phyloP scores from a whole-genome alignment of 2,329 filamentous ascomycete species.

The Triangularia verruculosa region DNA sequence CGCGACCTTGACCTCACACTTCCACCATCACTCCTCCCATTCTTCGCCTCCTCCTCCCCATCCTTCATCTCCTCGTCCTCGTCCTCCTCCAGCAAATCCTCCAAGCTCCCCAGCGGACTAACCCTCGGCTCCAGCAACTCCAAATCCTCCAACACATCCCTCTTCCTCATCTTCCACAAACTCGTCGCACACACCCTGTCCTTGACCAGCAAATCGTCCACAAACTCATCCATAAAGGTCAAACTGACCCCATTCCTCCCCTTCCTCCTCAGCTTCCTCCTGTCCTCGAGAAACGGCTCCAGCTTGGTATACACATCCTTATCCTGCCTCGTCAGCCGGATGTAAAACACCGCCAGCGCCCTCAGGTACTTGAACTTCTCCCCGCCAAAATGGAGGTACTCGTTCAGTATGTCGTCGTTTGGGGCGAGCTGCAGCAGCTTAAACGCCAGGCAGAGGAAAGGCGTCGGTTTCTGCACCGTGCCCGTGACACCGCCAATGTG shows the following conservation, averaged over 20 bases:
- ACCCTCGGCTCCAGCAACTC: conserved; percentile 82
- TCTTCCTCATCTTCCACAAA: conserved; percentile 83
- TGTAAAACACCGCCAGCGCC: conserved; percentile 86
- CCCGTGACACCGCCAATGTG: conserved; percentile 90
- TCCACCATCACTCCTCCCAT: conserved; percentile 22
- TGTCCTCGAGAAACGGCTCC: conserved; percentile 80
- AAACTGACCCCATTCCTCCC: conserved; percentile 71
- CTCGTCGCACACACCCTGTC: conserved; percentile 89
- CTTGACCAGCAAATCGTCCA: conserved; percentile 86
- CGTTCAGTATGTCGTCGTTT: conserved; percentile 70
- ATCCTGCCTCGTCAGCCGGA: conserved; percentile 80
- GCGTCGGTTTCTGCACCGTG: conserved; percentile 77
- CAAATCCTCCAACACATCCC: conserved; percentile 81
- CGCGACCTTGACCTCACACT: conserved; percentile 13
- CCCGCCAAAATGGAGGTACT: conserved; percentile 75
- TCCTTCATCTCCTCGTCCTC: conserved; percentile 36
- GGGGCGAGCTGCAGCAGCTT: conserved; percentile 90
- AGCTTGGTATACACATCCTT: conserved; percentile 76
- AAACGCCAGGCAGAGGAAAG: conserved; percentile 91
- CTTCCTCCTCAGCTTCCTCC: conserved; percentile 76
- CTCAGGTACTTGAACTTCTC: conserved; percentile 83
- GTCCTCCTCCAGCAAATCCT: conserved; percentile 63
- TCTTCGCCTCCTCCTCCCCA: conserved; percentile 17
- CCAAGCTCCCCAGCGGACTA: conserved; percentile 78
- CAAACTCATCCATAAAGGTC: conserved; percentile 85